Base-by-base conservation (phyloP, 176 grass and related monocot species). In the Ensete glaucum region DNA sequence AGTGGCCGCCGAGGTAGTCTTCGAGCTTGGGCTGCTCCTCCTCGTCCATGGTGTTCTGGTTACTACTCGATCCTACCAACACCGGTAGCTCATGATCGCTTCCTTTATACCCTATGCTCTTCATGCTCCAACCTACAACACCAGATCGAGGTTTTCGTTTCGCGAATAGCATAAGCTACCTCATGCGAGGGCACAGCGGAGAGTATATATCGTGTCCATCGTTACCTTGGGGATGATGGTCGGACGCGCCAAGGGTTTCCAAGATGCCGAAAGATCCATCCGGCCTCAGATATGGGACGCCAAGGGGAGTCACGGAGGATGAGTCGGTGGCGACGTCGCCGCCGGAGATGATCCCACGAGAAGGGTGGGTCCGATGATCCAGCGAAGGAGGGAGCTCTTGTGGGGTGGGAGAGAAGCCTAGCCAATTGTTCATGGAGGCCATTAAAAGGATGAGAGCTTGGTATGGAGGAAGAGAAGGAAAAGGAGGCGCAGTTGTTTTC, bases 341-440 rank as follows among this genome's bases (percentile, higher is more conserved):
- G 65, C 19, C 63, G 23, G 76, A 25, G 63, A 68, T 68, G 21
- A 78, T 50, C 15, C 29, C 23, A 22, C 64, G 20, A 13, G 76
- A 68, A 2, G 63, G 74, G 57, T 62, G 58, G 3, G 74, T 14
- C n/a, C 50, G 63, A 1, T 80, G 71, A 62, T 34, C 54, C 70
- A 54, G 68, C n/a, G 27, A 8, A 57, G 50, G 43, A 52, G 51
- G 84, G 17, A 68, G 62, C 54, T 87, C 76, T 58, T 83, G 85
- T n/a, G 85, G 81, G n/a, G 85, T 83, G 48, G 82, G 62, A 50
- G 86, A 86, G 80, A 85, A 87, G 20, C 77, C 82, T 11, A 94
- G 78, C 87, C 91, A 94, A 78, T 94, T 87, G 55, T 87, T 90
- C 60, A 81, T 75, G 12, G 91, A 83, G 22, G 72, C 76, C 85